A percentile compares a stretch with the other conserved stretches of the same genome.
phyloP scores from a whole-genome alignment of 2,329 filamentous ascomycete species.

The Epichloe hybrida region DNA sequence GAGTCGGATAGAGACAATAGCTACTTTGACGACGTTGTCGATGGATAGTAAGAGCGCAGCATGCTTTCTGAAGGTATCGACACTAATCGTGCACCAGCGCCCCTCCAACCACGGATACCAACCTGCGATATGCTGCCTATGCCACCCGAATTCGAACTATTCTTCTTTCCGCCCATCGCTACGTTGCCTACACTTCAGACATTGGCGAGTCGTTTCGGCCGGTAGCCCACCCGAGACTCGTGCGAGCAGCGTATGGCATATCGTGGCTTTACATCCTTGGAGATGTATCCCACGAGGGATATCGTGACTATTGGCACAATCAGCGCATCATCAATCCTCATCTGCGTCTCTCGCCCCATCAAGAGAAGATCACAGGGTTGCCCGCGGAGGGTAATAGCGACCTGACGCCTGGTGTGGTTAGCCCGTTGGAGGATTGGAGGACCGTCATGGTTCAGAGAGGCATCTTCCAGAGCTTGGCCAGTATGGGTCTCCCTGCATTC shows the following conservation, averaged over 20 bases:
- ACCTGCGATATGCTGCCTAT: slow-evolving; percentile 85
- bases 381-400: slow-evolving; percentile 17
- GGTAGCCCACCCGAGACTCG: slow-evolving; percentile 71
- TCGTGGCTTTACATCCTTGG: slow-evolving; percentile 89
- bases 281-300: slow-evolving; percentile 85
- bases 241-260: slow-evolving; percentile 73
- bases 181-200: slow-evolving; percentile 93
- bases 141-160: slow-evolving; percentile 75
- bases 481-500: slow-evolving; percentile 87
- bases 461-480: slow-evolving; percentile 80
- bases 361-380: slow-evolving; percentile 36
- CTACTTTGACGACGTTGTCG: slow-evolving; percentile 63
- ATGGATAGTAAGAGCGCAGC: slow-evolving; percentile 54
- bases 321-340: slow-evolving; percentile 60
- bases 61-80: slow-evolving; percentile 1
- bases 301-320: slow-evolving; percentile 86
- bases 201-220: slow-evolving; percentile 95
- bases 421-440: slow-evolving; percentile 78
- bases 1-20: slow-evolving; percentile 51
- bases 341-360: slow-evolving; percentile 36
- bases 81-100: slow-evolving; percentile 14
- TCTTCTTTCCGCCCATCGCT: slow-evolving; percentile 79
- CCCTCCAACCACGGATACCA: slow-evolving; percentile 70
- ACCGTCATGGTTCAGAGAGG: slow-evolving; percentile 84
- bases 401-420: slow-evolving; percentile 28